Conservation (phyloP, 768 basidiomycete species). For the Lactarius hengduanensis region DNA sequence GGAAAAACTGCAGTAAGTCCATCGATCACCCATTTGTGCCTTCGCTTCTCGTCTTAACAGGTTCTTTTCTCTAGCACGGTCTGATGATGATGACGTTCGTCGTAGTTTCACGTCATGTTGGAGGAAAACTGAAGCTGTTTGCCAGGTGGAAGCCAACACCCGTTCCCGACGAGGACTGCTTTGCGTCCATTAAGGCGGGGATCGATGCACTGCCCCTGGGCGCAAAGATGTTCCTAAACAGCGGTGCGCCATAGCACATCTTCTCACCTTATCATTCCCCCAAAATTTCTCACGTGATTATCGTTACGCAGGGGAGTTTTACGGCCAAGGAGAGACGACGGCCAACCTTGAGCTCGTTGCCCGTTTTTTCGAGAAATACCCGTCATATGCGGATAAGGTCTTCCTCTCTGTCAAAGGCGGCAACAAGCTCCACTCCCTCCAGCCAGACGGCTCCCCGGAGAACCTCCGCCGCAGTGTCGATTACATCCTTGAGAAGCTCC, state of each 20-base stretch:
- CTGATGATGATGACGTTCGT: conserved; percentile 58
- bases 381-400: conserved; percentile 44
- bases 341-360: conserved; percentile 50
- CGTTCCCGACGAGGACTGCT: conserved; percentile 56
- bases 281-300: too few relatives aligned
- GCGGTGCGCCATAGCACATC: conserved; percentile 36
- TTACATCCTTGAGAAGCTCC: conserved; percentile 44
- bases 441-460: conserved; percentile 38
- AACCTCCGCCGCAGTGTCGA: conserved; percentile 51
- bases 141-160: conserved; percentile 42
- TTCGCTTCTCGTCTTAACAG: background rate
- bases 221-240: conserved; percentile 51
- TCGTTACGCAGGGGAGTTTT: conserved; percentile 51
- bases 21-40: background rate
- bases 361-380: conserved; percentile 50
- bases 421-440: background rate
- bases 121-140: background rate
- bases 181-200: conserved; percentile 58
- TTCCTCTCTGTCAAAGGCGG: conserved; percentile 51
- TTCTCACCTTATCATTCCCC: background rate
- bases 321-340: conserved; percentile 43
- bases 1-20: conserved; percentile 41
- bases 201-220: conserved; percentile 44
- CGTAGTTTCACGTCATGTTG: conserved; percentile 1
- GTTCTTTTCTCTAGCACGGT: conserved; percentile 40